phyloP scores from a whole-genome alignment of 768 basidiomycete genomes.

The Suillus paluster region DNA sequence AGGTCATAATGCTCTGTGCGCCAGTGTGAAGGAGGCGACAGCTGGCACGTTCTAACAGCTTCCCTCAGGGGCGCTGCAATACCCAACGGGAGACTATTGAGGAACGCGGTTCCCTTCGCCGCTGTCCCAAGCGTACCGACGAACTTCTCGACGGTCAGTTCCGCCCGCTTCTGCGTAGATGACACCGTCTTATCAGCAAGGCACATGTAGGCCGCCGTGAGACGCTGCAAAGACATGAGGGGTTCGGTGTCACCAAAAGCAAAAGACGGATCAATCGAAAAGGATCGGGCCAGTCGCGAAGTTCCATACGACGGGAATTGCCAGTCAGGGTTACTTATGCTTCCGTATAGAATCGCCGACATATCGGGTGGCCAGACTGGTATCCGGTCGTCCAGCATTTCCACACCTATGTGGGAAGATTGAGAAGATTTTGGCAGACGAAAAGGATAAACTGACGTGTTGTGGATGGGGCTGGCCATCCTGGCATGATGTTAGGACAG shows the following conservation, averaged over 20 bases:
- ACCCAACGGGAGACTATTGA: slow-evolving; percentile 67
- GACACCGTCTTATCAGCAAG: slow-evolving; percentile 57
- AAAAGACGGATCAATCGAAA: slow-evolving; percentile 55
- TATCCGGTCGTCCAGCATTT: slow-evolving; percentile 67
- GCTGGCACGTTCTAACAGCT: slow-evolving; percentile 82
- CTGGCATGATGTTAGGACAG: slow-evolving; percentile 61
- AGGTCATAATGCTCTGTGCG: slow-evolving; percentile 44
- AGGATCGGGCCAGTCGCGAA: slow-evolving; percentile 51
- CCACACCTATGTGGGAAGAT: slow-evolving; percentile 37
- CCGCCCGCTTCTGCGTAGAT: slow-evolving; percentile 66
- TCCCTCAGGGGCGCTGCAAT: slow-evolving; percentile 82
- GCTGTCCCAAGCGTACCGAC: slow-evolving; percentile 45
- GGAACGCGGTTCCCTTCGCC: slow-evolving; percentile 48
- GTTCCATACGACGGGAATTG: slow-evolving; percentile 52
- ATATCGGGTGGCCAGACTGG: slow-evolving; percentile 82
- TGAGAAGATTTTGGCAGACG: not conserved
- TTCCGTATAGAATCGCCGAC: slow-evolving; percentile 62
- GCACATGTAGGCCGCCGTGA: slow-evolving; percentile 60
- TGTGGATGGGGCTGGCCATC: slow-evolving; percentile 59
- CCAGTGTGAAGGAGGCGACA: slow-evolving; percentile 79
- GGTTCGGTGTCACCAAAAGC: slow-evolving; percentile 69
- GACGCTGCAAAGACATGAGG: slow-evolving; percentile 52
- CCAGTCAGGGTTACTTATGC: slow-evolving; percentile 71
- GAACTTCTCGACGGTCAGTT: slow-evolving; percentile 62
- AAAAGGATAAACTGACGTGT: slow-evolving; percentile 22